These are phyloP conservation scores for Phytophthora cajani DNA, from an alignment of 352 stramenopile species.

Conservation along the genomic window DNA sequence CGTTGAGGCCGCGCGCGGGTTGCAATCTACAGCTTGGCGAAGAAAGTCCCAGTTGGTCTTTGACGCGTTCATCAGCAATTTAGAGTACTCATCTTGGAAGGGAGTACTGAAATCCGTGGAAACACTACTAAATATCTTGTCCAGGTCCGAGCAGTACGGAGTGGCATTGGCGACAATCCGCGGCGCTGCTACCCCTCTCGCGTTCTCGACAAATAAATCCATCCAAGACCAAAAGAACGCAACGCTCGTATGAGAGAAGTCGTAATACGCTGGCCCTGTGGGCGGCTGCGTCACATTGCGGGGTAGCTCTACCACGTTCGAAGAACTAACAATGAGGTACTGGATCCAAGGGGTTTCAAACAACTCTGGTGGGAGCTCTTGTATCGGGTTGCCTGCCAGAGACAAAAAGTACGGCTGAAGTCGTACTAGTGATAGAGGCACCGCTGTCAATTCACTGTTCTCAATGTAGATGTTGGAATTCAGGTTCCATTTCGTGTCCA, in stretches of 20 bases:
- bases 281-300: neutral
- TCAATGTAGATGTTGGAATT: slow-evolving; percentile 1
- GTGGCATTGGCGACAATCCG: neutral
- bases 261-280: neutral
- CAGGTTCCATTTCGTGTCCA: slow-evolving; percentile 35
- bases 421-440: neutral
- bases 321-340: neutral
- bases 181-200: neutral
- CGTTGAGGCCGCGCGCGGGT: neutral
- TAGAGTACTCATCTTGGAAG: neutral
- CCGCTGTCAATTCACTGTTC: neutral
- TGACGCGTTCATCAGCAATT: slow-evolving; percentile 9
- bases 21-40: slow-evolving; percentile 1
- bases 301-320: neutral
- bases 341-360: neutral
- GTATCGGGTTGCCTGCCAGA: slow-evolving; percentile 4
- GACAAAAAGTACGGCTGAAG: slow-evolving; percentile 7
- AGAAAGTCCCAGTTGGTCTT: slow-evolving; percentile 7
- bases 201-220: neutral
- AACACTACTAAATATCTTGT: neutral
- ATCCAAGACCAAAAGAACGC: slow-evolving; percentile 11
- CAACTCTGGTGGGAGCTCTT: neutral
- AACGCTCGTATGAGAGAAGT: slow-evolving; percentile 1
- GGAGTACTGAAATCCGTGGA: neutral
- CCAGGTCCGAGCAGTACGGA: slow-evolving; percentile 4